These are phyloP conservation scores for Tetradesmus lagerheimii DNA, from an alignment of 139 green algal genomes.

Conservation along the genomic window DNA sequence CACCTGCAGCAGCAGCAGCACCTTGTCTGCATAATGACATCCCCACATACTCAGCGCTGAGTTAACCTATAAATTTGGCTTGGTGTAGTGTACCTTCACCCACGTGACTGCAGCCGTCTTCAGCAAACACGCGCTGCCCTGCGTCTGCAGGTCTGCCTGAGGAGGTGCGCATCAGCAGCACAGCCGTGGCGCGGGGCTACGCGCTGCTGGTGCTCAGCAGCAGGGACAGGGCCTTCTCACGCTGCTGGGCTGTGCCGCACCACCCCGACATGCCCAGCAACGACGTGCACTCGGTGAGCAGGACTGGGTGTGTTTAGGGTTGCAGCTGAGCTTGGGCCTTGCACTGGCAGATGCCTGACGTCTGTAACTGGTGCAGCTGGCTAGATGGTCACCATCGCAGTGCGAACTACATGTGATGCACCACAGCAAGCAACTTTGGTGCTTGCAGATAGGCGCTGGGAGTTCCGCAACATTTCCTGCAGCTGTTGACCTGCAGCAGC, in stretches of 20 bases:
- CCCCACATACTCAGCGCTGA: not conserved
- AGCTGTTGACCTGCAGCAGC: not conserved
- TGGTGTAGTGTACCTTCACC: too few relatives aligned
- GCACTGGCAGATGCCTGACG: too few relatives aligned
- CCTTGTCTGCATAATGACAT: not conserved
- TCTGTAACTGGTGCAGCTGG: too few relatives aligned
- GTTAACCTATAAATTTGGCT: too few relatives aligned
- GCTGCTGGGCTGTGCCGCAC: conserved; percentile 66
- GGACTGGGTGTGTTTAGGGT: not conserved
- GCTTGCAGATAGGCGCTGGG: too few relatives aligned
- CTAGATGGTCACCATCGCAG: too few relatives aligned
- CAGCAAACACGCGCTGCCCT: not conserved
- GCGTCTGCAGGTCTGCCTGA: conserved; percentile 67
- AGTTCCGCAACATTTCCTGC: too few relatives aligned
- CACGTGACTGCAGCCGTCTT: too few relatives aligned
- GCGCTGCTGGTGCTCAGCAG: conserved; percentile 64
- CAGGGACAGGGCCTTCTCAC: conserved; percentile 45
- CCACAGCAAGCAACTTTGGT: too few relatives aligned
- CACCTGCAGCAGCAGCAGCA: not conserved
- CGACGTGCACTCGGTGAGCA: not conserved
- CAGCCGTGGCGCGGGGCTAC: conserved; percentile 57
- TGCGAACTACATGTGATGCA: too few relatives aligned
- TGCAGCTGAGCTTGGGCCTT: too few relatives aligned
- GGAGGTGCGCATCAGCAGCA: conserved; percentile 62
- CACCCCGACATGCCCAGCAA: not conserved